phyloP scores from a whole-genome alignment of 805 yeast genomes.

The Saccharomycopsis vini region DNA sequence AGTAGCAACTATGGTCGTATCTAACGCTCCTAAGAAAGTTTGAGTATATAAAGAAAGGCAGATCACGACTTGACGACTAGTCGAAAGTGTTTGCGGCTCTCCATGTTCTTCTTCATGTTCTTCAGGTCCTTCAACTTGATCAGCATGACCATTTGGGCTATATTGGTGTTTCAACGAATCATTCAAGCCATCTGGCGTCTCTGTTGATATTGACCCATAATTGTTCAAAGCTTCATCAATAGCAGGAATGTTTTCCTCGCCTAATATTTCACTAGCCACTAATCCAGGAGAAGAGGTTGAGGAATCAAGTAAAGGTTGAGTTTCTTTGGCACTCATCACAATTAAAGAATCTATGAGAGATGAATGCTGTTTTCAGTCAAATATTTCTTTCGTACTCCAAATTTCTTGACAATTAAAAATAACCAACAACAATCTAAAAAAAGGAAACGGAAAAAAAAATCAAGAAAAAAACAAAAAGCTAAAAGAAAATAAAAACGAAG shows the following conservation, averaged over 20 bases:
- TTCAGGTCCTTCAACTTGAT: not conserved
- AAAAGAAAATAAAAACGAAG: too few species aligned
- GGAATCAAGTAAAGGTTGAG: slow-evolving; percentile 8
- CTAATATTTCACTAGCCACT: slow-evolving; percentile 9
- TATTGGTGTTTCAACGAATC: too few species aligned
- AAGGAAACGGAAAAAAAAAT: too few species aligned
- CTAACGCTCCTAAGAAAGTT: slow-evolving; percentile 45
- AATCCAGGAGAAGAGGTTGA: slow-evolving; percentile 10
- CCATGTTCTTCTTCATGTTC: not conserved
- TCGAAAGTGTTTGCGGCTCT: not conserved
- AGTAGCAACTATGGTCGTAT: slow-evolving; percentile 53
- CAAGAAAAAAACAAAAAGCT: too few species aligned
- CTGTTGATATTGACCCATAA: not conserved
- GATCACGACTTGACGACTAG: slow-evolving; percentile 10
- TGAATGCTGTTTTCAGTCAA: too few species aligned
- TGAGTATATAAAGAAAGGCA: slow-evolving; percentile 34
- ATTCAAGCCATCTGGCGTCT: too few species aligned
- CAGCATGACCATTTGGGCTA: too few species aligned
- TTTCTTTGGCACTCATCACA: not conserved
- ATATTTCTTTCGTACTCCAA: too few species aligned
- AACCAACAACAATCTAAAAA: too few species aligned
- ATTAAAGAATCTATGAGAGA: too few species aligned
- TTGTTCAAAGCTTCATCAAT: not conserved
- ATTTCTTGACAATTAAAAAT: too few species aligned
- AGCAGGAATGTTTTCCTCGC: too few species aligned